Evolutionary conservation across 192 early-diverging fungal species (phyloP).

Genomic region (Linnemannia elongata): DNA sequence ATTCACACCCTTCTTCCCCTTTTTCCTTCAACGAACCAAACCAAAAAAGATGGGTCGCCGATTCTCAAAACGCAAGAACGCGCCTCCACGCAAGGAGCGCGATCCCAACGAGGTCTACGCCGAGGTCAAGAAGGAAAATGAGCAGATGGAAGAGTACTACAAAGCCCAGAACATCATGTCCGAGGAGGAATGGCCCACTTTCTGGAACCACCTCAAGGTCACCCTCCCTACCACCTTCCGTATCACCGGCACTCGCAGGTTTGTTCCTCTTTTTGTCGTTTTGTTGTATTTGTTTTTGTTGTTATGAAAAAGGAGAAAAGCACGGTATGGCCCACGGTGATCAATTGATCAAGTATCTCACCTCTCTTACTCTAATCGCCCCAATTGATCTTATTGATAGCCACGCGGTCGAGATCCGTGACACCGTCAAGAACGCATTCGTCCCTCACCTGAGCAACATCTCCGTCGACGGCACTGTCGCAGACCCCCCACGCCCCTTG

Average conservation of each 20-base stretch:
- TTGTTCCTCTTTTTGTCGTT: background rate
- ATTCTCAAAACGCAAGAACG: constrained; percentile 45
- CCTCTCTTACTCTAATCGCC: background rate
- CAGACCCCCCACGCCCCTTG: constrained; percentile 83
- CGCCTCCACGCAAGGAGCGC: constrained; percentile 49
- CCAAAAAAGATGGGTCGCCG: constrained; percentile 35
- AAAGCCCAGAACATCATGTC: constrained; percentile 81
- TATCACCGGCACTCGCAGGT: constrained; percentile 91
- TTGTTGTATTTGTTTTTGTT: background rate
- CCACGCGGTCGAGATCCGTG: constrained; percentile 77
- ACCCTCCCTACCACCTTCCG: constrained; percentile 93
- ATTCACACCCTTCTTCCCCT: background rate
- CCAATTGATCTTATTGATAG: constrained; percentile 41
- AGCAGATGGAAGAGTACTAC: constrained; percentile 77
- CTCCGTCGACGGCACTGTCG: constrained; percentile 78
- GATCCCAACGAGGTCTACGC: constrained; percentile 52
- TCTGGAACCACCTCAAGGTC: constrained; percentile 78
- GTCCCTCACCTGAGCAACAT: constrained; percentile 63
- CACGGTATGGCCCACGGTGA: background rate
- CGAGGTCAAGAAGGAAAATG: constrained; percentile 70
- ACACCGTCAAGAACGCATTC: constrained; percentile 74
- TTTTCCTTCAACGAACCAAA: background rate
- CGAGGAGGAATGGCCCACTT: constrained; percentile 87
- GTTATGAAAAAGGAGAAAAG: background rate
- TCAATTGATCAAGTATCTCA: background rate